Evolutionary conservation across 1,284 basidiomycete species (phyloP), one percentile per base, ranked within the genome.

Genomic region (Hemileia vastatrix): DNA sequence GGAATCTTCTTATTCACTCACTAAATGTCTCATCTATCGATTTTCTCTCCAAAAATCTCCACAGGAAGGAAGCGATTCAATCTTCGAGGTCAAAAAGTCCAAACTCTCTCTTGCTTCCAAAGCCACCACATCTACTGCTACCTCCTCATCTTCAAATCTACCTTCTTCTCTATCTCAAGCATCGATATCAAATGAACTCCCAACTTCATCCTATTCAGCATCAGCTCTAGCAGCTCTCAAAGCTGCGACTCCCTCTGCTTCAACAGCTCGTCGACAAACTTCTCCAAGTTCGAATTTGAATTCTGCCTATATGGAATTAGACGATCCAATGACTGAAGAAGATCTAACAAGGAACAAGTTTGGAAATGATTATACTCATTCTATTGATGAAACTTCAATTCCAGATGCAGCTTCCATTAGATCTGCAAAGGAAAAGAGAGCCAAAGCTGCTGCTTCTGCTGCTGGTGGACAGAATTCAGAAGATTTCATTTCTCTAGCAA

Each of bases 351-450:
- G 49, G 32, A 58, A 54, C 18, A 47, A 44, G 54, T 64, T 63
- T 18, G 58, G 57, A 15, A 49, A 59, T 18, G 57, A 59, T 27
- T 33, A 18, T 18, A 18, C 19, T 21, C n/a, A 64, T 23, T 27
- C 27, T 27, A 27, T 27, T 27, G 63, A 52, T 11, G 21, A 23
- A 4, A 27, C 27, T 6, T 27, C 27, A 27, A 70, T 71, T 23
- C 70, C 70, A 6, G 70, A 65, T 64, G 68, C 68, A 51, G 60
- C 62, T 49, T 59, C 64, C 11, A 67, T 71, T 18, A 64, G 63
- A 6, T 67, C 70, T 47, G 70, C 68, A 45, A 70, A 70, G 32
- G 69, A 70, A 60, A 67, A 67, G 57, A 65, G 70, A 0, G 60
- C 68, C 19, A 53, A 58, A 49, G 63, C 65, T 19, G 27, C 65